Conservation (phyloP, 139 green algal species). For the Closterium sp. region DNA sequence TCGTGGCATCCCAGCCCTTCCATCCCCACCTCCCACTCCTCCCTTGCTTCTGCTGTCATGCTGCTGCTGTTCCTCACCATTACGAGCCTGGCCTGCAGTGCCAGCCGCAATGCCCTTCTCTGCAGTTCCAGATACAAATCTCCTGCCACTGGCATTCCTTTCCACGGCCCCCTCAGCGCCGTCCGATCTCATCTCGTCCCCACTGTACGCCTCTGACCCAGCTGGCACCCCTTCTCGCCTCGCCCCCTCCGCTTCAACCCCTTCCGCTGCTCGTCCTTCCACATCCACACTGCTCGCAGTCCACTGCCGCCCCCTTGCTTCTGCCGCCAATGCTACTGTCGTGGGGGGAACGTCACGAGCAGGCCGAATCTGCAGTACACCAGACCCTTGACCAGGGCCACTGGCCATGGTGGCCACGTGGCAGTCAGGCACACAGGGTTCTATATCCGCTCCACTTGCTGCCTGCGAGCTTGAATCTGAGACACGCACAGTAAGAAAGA, state of each 20-base stretch:
- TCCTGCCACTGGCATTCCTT: not conserved
- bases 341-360: not conserved
- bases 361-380: too few relatives aligned
- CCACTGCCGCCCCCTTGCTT: not conserved
- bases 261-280: not conserved
- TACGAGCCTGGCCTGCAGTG: not conserved
- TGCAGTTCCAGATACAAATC: not conserved
- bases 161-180: too few relatives aligned
- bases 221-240: not conserved
- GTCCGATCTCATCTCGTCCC: not conserved
- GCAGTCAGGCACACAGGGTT: not conserved
- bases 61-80: not conserved
- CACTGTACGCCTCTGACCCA: not conserved
- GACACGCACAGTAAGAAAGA: not conserved
- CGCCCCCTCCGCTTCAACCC: not conserved
- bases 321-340: not conserved
- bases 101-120: not conserved
- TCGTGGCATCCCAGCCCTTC: not conserved
- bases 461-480: not conserved
- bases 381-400: not conserved
- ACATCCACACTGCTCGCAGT: not conserved
- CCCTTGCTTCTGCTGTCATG: not conserved
- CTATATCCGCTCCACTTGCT: not conserved
- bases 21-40: not conserved
- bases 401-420: not conserved